Evolutionary conservation across 345 rosid species (phyloP), one percentile per base, ranked within the genome.

Genomic region (Hypericum androsaemum): DNA sequence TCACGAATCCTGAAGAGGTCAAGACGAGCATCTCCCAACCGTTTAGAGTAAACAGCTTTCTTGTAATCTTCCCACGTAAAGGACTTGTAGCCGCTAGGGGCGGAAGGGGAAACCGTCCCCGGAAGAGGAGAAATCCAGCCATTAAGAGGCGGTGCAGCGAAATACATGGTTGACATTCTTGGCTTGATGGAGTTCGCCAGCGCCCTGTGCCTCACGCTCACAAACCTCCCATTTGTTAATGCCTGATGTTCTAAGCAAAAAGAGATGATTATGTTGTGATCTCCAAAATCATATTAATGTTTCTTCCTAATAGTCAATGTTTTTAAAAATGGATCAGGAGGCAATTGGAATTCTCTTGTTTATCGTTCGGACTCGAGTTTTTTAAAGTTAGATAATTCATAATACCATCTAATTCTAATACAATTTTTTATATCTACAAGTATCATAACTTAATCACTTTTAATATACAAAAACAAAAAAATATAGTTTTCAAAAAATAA

Each of bases 11-110:
- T 78, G 64, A 84, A 87, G 44, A 79, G 74, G 35, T 74, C 60
- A 11, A 90, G 86, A 7, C 98, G 89, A 47, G 61, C 64, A 35
- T 82, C 96, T 35, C 82, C 88, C 2, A 90, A 86, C 7, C 83
- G 71, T 2, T 77, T 76, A 7, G 96, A 74, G 57, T 72, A 83
- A 0, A 68, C 60, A 12, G 81, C 55, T 10, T 60, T 76, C 72
- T 90, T 90, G 77, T 75, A 88, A 3, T 87, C 95, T 0, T 62
- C 77, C 96, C 96, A 90, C 13, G 98, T 84, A 73, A 87, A 90
- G 1, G 95, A 74, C 76, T 75, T 66, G 53, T 82, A 90, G 10
- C 72, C 66, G 5, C 42, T 12, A 6, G 75, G 81, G 37, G 10
- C 45, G 13, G 47, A 45, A 0, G 71, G 55, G 0, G 77, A 49